These are phyloP conservation scores for Exophiala sp. DNA, from an alignment of 2,329 filamentous ascomycete genomes.

Conservation along the genomic window DNA sequence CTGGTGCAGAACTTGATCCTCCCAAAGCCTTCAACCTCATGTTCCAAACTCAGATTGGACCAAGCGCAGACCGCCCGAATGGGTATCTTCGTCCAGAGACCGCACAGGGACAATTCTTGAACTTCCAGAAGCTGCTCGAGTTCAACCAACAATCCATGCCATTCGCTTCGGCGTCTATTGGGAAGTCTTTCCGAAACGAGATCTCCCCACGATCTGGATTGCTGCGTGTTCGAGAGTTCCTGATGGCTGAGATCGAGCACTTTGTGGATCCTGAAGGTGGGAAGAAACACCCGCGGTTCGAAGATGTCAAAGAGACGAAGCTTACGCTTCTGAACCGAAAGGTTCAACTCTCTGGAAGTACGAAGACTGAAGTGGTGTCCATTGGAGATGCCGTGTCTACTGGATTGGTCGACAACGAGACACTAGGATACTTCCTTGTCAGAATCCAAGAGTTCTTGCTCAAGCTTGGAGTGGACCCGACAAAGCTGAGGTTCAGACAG, in stretches of 20 bases:
- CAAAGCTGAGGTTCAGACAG: constrained; percentile 92
- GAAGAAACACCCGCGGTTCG: constrained; percentile 90
- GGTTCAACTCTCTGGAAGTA: constrained; percentile 83
- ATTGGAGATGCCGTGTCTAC: constrained; percentile 83
- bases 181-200: constrained; percentile 97
- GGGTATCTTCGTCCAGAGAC: constrained; percentile 92
- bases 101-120: constrained; percentile 95
- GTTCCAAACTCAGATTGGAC: constrained; percentile 95
- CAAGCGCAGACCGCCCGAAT: constrained; percentile 72
- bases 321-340: constrained; percentile 79
- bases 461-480: constrained; percentile 80
- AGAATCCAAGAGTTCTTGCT: constrained; percentile 87
- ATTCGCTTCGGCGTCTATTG: constrained; percentile 94
- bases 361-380: constrained; percentile 65
- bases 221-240: constrained; percentile 89
- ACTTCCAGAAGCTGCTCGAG: constrained; percentile 92
- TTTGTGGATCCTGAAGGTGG: constrained; percentile 91
- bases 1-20: constrained; percentile 69
- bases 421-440: constrained; percentile 93
- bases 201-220: constrained; percentile 91
- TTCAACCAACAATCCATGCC: constrained; percentile 96
- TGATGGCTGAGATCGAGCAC: constrained; percentile 99
- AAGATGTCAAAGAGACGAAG: constrained; percentile 78
- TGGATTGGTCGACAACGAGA: constrained; percentile 91
- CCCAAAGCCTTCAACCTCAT: constrained; percentile 97